A percentile compares a stretch with the other conserved stretches of the same genome.
phyloP scores from a whole-genome alignment of 345 rosid species.

The Linum trigynum region DNA sequence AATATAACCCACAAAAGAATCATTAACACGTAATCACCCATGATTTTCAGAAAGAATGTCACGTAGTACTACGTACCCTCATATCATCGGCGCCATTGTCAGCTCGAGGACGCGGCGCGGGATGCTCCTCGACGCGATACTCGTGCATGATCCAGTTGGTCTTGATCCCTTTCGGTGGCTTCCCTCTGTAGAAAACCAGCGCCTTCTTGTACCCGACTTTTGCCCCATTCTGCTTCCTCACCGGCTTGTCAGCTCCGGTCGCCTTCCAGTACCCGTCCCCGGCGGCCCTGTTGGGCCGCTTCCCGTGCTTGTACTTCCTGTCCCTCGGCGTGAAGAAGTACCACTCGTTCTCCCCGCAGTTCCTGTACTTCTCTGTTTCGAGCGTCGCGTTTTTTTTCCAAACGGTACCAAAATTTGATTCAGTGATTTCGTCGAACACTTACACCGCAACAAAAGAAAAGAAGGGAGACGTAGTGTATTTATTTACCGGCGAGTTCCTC shows the following conservation, averaged over 20 bases:
- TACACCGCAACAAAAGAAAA: background rate
- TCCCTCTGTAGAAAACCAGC: slow-evolving; percentile 14
- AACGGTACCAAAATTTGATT: background rate
- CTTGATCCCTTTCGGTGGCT: slow-evolving; percentile 12
- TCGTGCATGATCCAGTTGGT: slow-evolving; percentile 29
- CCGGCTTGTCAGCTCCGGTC: slow-evolving; percentile 1
- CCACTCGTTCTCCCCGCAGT: slow-evolving; percentile 9
- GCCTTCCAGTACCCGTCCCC: slow-evolving; percentile 22
- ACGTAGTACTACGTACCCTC: slow-evolving; percentile 9
- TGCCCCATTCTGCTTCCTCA: background rate
- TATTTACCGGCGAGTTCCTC: slow-evolving; percentile 4
- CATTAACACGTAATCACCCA: background rate
- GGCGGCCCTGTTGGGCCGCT: slow-evolving; percentile 15
- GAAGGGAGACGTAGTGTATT: background rate
- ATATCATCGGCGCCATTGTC: slow-evolving; percentile 4
- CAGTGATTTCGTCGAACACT: background rate
- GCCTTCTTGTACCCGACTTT: slow-evolving; percentile 10
- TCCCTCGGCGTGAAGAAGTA: slow-evolving; percentile 19
- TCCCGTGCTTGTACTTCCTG: slow-evolving; percentile 16
- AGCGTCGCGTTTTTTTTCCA: background rate
- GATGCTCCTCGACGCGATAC: background rate
- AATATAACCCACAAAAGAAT: background rate
- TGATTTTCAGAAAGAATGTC: too few relatives aligned
- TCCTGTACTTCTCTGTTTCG: slow-evolving; percentile 1
- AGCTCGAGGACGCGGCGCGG: background rate